phyloP scores from a whole-genome alignment of 1,284 basidiomycete genomes.

The Dichomitus squalens region DNA sequence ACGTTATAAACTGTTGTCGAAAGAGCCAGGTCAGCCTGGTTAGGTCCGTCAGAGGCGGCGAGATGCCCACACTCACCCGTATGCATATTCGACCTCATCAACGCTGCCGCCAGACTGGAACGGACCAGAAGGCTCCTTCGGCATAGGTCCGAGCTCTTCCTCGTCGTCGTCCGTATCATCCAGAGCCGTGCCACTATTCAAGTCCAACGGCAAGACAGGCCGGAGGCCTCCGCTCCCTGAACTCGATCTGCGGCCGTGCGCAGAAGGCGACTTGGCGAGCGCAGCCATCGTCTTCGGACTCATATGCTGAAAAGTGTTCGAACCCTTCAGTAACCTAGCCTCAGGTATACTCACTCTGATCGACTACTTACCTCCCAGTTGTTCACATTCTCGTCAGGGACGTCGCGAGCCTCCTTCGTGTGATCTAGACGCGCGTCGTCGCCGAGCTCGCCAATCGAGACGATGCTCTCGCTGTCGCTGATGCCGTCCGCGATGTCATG shows the following conservation, averaged over 20 bases:
- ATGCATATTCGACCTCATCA: conserved; percentile 86
- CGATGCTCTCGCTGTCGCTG: conserved; percentile 89
- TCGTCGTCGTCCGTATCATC: conserved; percentile 52
- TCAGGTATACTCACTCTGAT: neutral
- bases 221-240: conserved; percentile 80
- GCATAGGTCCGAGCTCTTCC: conserved; percentile 74
- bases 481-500: conserved; percentile 78
- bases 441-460: conserved; percentile 83
- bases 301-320: conserved; percentile 70
- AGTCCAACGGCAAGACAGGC: conserved; percentile 79
- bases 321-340: conserved; percentile 2
- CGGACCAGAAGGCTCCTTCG: conserved; percentile 69
- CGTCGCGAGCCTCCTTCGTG: conserved; percentile 59
- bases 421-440: conserved; percentile 71
- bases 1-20: neutral
- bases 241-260: conserved; percentile 75
- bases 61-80: conserved; percentile 60
- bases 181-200: conserved; percentile 72
- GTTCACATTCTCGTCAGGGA: conserved; percentile 80
- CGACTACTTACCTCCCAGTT: conserved; percentile 90
- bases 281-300: conserved; percentile 92
- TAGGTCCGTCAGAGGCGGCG: neutral
- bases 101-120: conserved; percentile 80
- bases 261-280: conserved; percentile 80
- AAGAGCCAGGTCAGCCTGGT: neutral